Evolutionary conservation across 768 basidiomycete species (phyloP), one percentile per base, ranked within the genome.

Genomic region (Lyophyllum semitale): DNA sequence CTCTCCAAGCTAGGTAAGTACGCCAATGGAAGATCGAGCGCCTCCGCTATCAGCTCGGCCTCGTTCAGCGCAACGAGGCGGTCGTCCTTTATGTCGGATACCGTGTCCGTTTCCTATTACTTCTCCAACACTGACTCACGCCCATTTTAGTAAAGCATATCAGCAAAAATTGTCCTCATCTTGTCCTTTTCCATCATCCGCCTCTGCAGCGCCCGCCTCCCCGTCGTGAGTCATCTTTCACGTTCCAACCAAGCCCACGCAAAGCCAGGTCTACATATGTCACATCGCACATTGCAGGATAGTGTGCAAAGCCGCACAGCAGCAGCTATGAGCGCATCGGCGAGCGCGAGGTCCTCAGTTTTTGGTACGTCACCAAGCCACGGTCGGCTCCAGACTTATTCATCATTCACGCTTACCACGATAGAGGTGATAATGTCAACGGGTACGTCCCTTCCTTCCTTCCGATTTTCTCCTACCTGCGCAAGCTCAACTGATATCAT

Each of bases 31-130:
- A 91, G 91, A 89, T 93, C 66, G 90, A 93, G 68, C 82, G 93
- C 9, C 78, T 98, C 52, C 81, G 93, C 48, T 79, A 85, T 65
- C 93, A 95, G 58, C 76, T 98, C 18, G 74, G 79, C 30, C 84
- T 84, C 32, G 94, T 95, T 2, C 89, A 97, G 62, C 79, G 79
- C 18, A 91, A 93, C 58, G 85, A 95, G 64, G 94, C 93, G 0
- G 98, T 99, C 72, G 78, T 99, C 33, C 81, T 99, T 2, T 97
- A 99, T 58, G 97, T 96, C 0, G 97, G 97, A 2, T 96, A 99
- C 66, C 98, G 97, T 64, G 95, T 93, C n/a, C 41, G 12, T n/a
- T 22, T 30, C 25, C 46, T 17, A 25, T 50, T 53, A 41, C 59
- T 22, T 45, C n/a, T n/a, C n/a, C n/a, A n/a, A n/a, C 5, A 35